Base-by-base conservation (phyloP, 2,329 filamentous ascomycete species). In the Pseudogymnoascus sp. region DNA sequence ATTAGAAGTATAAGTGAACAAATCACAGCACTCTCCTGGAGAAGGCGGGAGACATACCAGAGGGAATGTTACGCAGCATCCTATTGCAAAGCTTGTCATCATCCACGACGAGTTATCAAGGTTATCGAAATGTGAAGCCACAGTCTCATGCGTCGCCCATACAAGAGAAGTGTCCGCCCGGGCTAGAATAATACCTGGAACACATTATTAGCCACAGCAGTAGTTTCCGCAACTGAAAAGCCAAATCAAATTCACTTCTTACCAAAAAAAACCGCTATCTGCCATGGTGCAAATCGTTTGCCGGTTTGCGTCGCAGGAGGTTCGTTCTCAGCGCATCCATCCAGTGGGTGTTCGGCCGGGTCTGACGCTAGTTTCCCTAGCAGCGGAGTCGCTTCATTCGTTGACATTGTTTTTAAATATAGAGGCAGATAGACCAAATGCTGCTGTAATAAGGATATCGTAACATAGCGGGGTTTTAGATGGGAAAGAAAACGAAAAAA, bases 71-170 rank as follows among this genome's bases (percentile, higher is more conserved):
- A 66, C 64, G 50, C 65, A 67, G 38, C 64, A 66, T 16, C 66
- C 66, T 56, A 67, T 63, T 44, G 65, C 64, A 50, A 67, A 67
- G 19, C 65, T 64, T 8, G 66, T 66, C 64, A 67, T 67, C 64
- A 67, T 66, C 66, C 66, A 67, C 59, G 66, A 67, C 33, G 65
- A 67, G 35, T 65, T 64, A 33, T 61, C 59, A 38, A 66, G 47
- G 21, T 35, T 62, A 56, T 66, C 53, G 59, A 67, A 67, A 44
- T 53, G 40, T 24, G 66, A 67, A 44, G 66, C 65, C 16, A 67
- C 62, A 11, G 65, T 67, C 53, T 66, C 66, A 61, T 66, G 65
- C 6, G 64, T 67, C 29, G 66, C 66, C 66, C 66, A 67, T 37
- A 66, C 66, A 29, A 67, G 47, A 31, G 66, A 67, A 3, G 66